A percentile compares a stretch with the other conserved stretches of the same genome.
Evolutionary conservation across 2,329 filamentous ascomycete genomes (phyloP).

Genomic region (Alternaria solani): DNA sequence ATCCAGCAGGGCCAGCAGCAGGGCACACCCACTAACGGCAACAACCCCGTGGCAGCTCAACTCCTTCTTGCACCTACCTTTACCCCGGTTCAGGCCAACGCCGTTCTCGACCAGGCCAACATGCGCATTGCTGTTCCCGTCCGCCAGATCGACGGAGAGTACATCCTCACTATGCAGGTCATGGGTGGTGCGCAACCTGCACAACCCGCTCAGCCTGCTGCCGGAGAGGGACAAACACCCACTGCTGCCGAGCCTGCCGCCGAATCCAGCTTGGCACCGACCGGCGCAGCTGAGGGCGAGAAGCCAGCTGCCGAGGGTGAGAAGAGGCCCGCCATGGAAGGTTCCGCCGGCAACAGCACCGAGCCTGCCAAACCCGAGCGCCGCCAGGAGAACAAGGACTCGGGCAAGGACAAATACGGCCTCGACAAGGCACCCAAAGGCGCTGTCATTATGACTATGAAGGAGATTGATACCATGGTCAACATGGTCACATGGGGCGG

Average conservation of each 20-base stretch:
- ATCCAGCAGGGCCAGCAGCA: conserved; percentile 30
- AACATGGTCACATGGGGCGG: conserved; percentile 36
- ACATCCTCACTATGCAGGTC: conserved; percentile 46
- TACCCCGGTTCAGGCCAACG: conserved; percentile 45
- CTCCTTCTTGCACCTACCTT: conserved; percentile 49
- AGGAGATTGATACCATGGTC: conserved; percentile 46
- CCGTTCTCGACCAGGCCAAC: conserved; percentile 47
- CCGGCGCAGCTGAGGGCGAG: conserved; percentile 8
- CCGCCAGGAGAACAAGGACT: conserved; percentile 15
- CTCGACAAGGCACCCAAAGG: conserved; percentile 32
- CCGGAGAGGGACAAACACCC: conserved; percentile 13
- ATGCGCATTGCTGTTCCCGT: conserved; percentile 49
- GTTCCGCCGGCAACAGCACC: conserved; percentile 21
- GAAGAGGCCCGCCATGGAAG: conserved; percentile 14
- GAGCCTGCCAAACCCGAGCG: conserved; percentile 28
- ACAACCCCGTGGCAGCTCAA: conserved; percentile 46
- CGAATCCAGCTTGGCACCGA: background rate
- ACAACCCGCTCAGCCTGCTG: background rate
- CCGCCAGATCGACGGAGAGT: conserved; percentile 48
- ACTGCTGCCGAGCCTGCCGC: conserved; percentile 4
- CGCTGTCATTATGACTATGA: conserved; percentile 45
- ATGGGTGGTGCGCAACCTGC: conserved; percentile 23
- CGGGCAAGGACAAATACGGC: conserved; percentile 32
- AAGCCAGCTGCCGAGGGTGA: conserved; percentile 2
- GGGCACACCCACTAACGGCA: conserved; percentile 38